These are phyloP conservation scores for Leucaena leucocephala DNA, from an alignment of 306 rosid genomes.

Conservation along the genomic window DNA sequence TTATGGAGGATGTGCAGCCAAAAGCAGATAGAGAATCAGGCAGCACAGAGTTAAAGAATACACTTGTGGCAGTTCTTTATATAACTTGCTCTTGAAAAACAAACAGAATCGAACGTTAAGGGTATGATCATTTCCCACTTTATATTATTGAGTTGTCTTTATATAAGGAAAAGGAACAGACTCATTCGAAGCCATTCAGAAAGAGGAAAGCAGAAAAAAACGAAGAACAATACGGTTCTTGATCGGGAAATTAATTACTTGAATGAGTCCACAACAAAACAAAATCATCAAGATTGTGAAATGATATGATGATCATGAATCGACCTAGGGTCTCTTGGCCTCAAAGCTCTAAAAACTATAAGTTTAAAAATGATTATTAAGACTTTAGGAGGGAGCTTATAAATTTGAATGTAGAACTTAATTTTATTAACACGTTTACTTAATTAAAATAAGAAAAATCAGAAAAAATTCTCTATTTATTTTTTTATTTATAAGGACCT, in stretches of 20 bases:
- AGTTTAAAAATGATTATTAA: too few relatives aligned
- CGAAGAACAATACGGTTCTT: not conserved
- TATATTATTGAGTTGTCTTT: too few relatives aligned
- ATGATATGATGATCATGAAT: not conserved
- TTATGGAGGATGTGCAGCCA: not conserved
- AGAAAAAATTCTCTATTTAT: too few relatives aligned
- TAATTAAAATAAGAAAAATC: too few relatives aligned
- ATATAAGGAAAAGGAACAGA: not conserved
- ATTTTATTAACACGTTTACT: too few relatives aligned
- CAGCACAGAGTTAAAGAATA: not conserved
- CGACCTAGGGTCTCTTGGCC: too few relatives aligned
- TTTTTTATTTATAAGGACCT: too few relatives aligned
- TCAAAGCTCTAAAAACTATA: not conserved
- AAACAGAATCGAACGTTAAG: not conserved
- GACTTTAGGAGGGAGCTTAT: too few relatives aligned
- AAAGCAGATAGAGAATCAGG: not conserved
- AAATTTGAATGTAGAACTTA: too few relatives aligned
- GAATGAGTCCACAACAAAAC: not conserved
- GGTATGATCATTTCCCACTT: not conserved
- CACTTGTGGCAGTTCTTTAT: not conserved
- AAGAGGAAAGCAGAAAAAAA: not conserved
- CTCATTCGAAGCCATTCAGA: not conserved
- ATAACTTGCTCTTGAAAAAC: not conserved
- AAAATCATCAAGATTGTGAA: not conserved
- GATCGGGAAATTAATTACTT: not conserved